Base-by-base conservation (phyloP, 2,329 filamentous ascomycete species). In the Stachybotrys chartarum region DNA sequence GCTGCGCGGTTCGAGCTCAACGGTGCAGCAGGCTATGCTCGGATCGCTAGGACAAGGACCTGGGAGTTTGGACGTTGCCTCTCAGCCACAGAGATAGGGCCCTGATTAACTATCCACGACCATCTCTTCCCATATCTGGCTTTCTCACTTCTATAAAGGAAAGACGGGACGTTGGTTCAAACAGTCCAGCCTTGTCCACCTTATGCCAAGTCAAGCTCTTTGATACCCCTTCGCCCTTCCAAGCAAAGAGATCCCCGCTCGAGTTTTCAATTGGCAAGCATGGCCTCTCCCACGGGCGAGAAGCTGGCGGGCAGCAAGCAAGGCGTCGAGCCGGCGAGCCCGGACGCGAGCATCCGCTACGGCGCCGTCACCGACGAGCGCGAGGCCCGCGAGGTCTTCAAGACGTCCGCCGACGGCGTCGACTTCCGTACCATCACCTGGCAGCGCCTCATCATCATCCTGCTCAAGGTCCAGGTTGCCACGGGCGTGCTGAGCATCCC, bases 391-490 rank as follows among this genome's bases (percentile, higher is more conserved):
- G 64, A 66, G n/a, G 64, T 68, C 45, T 68, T 68, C 55, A 56
- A 58, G 42, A 52, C 60, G 17, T 61, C 60, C 10, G 55, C 56
- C 0, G 64, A 66, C 44, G 66, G 63, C 10, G 64, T 68, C 30
- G 58, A 67, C 8, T 68, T 67, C 42, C 61, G 66, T 1, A 66
- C 63, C 1, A 63, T 68, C 30, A 71, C 70, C 50, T 76, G 74
- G 72, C 66, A 72, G 54, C 61, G 70, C 51, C 72, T 72, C 14
- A 68, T 68, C 14, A 63, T 75, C 42, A 69, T 76, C 57, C 74
- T 75, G 56, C 61, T 70, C 57, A 72, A 72, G 63, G 61, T 66
- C 48, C 63, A 66, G 52, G 64, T 68, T 18, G 65, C 62, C 50
- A 63, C 56, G 61, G 53, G 35, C 14, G 35, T 42, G 10, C 53